A percentile compares a stretch with the other conserved stretches of the same genome.
These are phyloP conservation scores for Plasmodium berghei DNA, from an alignment of 169 alveolate species.

Conservation along the genomic window DNA sequence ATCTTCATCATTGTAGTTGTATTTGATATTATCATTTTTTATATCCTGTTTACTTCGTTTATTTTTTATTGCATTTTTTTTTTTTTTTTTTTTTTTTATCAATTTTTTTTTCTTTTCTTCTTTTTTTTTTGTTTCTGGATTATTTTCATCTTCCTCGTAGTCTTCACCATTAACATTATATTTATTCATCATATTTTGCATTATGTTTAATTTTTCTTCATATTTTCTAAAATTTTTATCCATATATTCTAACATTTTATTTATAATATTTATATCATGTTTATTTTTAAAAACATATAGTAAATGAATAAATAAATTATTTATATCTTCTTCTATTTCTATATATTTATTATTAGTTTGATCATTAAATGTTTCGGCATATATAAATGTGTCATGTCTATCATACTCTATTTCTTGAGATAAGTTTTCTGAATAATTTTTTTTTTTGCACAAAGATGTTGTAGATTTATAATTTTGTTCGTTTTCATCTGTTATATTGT, in stretches of 20 bases:
- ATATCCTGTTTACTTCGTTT: background rate
- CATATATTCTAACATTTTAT: constrained; percentile 62
- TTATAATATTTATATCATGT: constrained; percentile 56
- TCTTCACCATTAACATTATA: background rate
- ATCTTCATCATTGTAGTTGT: background rate
- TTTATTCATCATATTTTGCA: background rate
- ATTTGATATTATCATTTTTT: no score
- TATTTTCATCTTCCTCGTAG: no score
- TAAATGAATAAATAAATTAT: constrained; percentile 42
- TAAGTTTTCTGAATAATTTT: background rate
- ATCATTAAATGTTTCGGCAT: background rate
- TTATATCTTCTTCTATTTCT: constrained; percentile 29
- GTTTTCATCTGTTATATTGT: background rate
- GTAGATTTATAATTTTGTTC: background rate
- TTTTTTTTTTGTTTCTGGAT: no score
- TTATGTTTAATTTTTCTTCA: constrained; percentile 20
- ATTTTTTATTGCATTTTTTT: constrained; percentile 3
- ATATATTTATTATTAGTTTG: constrained; percentile 10
- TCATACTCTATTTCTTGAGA: constrained; percentile 7
- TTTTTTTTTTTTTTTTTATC: background rate
- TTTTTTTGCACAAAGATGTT: no score
- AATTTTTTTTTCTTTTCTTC: background rate
- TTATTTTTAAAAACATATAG: constrained; percentile 52
- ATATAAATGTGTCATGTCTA: background rate
- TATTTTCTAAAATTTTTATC: constrained; percentile 41